Base-by-base conservation (phyloP, 176 grass and related monocot species). In the Cenchrus purpureus region DNA sequence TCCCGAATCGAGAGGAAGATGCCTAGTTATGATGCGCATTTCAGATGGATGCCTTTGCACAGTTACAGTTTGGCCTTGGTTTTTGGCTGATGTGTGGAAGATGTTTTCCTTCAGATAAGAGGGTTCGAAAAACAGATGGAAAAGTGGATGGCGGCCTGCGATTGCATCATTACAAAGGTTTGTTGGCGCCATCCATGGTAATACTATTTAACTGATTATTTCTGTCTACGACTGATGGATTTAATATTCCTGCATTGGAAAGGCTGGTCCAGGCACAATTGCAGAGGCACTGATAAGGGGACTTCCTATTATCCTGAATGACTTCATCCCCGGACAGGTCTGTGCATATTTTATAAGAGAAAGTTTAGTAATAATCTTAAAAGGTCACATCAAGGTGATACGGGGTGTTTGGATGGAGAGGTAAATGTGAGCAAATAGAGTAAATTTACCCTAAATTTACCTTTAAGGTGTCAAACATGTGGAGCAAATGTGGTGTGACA, bases 181-280 rank as follows among this genome's bases (percentile, higher is more conserved):
- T 59, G 10, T 8, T 17, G 37, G 57, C 20, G 8, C 46, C 5
- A 34, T 52, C 46, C 10, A 8, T 14, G n/a, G 5, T 52, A 57
- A 0, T 57, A 6, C 10, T 25, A 25, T 49, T 19, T 63, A 14
- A 10, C 10, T 42, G 9, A 70, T 63, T 32, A 31, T 60, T 80
- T 29, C 73, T 68, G 0, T 46, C 76, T 52, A 55, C 31, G 56
- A 62, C 25, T 67, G 14, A 85, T 56, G 78, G 32, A 70, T 87
- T 22, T 62, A 25, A 25, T 25, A 19, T 28, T 15, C 9, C 51
- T 58, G 44, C 61, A 8, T 56, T 83, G 76, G 29, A 77, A 77
- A 97, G 95, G 95, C 95, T 89, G 95, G 95, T 61, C 95, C 95
- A 63, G 92, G 95, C 25, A 97, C 95, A 37, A 97, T 97, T 84